Percentiles rank a stretch among this genome's conserved stretches.
These are phyloP conservation scores for Epicoccum sorghinum DNA, from an alignment of 2,329 filamentous ascomycete species.

Conservation along the genomic window DNA sequence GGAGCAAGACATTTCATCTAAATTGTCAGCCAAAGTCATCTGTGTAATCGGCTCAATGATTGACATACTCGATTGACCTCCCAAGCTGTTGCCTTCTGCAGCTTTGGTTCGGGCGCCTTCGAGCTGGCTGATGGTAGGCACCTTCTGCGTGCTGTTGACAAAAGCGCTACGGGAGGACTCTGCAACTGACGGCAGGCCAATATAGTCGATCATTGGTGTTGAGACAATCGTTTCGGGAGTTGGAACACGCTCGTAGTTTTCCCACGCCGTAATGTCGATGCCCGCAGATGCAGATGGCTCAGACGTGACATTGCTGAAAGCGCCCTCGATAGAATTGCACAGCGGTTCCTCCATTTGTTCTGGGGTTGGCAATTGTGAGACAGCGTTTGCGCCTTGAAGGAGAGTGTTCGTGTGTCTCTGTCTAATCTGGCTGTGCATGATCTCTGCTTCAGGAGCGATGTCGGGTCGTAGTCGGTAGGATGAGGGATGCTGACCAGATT, in stretches of 20 bases:
- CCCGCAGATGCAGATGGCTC: constrained; percentile 24
- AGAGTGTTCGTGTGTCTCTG: constrained; percentile 48
- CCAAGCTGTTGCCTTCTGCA: constrained; percentile 32
- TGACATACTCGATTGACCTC: constrained; percentile 25
- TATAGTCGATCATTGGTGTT: constrained; percentile 4
- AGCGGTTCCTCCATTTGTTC: constrained; percentile 28
- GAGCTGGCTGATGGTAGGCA: constrained; percentile 41
- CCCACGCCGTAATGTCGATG: constrained; percentile 19
- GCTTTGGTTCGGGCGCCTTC: constrained; percentile 12
- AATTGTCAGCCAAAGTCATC: constrained; percentile 48
- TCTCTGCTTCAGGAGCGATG: constrained; percentile 36
- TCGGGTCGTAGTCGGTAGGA: constrained; percentile 34
- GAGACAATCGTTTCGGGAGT: constrained; percentile 27
- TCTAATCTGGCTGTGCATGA: constrained; percentile 19
- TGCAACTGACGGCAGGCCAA: constrained; percentile 24
- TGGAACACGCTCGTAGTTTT: constrained; percentile 19
- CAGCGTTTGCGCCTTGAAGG: constrained; percentile 23
- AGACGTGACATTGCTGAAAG: constrained; percentile 18
- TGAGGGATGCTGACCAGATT: constrained; percentile 35
- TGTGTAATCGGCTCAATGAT: constrained; percentile 10
- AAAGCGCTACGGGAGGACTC: constrained; percentile 49
- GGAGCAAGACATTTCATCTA: constrained; percentile 42
- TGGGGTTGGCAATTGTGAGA: constrained; percentile 28
- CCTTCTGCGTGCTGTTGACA: constrained; percentile 52
- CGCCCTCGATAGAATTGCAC: constrained; percentile 20